phyloP scores from a whole-genome alignment of 352 stramenopile genomes.

The Globisporangium sylvaticum region DNA sequence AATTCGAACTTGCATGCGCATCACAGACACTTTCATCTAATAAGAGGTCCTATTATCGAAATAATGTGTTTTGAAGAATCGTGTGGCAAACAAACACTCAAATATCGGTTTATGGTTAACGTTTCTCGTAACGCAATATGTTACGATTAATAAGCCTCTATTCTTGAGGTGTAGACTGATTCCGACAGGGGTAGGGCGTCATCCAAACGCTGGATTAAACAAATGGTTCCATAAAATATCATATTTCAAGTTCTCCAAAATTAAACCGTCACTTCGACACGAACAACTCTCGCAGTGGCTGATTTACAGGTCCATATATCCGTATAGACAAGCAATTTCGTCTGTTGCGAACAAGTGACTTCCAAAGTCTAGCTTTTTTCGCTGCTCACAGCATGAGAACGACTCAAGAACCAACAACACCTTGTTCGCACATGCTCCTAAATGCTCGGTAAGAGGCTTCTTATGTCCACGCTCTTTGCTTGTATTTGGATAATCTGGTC shows the following conservation, averaged over 20 bases:
- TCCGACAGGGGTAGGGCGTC: neutral
- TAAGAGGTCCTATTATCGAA: neutral
- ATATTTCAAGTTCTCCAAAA: neutral
- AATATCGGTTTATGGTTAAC: no score
- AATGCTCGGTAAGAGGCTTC: no score
- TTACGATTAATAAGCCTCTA: neutral
- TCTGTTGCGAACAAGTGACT: neutral
- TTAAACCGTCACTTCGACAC: neutral
- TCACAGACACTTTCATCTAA: neutral
- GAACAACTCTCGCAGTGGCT: neutral
- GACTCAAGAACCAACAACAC: no score
- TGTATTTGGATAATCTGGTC: no score
- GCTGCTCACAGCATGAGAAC: no score
- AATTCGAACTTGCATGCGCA: neutral
- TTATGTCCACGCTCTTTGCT: no score
- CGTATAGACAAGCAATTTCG: neutral
- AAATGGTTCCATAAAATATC: neutral
- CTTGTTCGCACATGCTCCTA: no score
- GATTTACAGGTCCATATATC: neutral
- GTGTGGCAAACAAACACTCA: no score
- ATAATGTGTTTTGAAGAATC: neutral
- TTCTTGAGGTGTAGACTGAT: neutral
- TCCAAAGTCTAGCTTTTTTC: no score
- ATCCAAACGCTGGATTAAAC: neutral
- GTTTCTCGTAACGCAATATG: neutral